Conservation (phyloP, 768 basidiomycete genomes). For the Calocybe indica region DNA sequence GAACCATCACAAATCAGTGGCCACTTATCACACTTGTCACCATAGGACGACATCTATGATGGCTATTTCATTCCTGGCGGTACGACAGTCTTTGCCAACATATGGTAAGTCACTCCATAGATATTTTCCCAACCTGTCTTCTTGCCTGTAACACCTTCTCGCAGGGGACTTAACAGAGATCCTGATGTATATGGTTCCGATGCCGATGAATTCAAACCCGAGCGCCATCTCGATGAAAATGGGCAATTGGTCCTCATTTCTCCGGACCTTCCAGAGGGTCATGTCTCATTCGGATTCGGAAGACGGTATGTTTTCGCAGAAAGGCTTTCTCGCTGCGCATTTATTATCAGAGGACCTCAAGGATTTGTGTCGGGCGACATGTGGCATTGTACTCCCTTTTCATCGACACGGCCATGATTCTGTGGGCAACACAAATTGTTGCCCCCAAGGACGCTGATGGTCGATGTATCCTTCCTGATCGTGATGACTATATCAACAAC, state of each 20-base stretch:
- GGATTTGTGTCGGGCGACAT: constrained; percentile 2
- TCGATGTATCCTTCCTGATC: not conserved
- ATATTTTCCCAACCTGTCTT: not conserved
- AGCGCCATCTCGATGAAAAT: not conserved
- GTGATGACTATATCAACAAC: too few relatives aligned
- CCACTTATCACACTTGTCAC: too few relatives aligned
- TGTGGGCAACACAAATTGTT: constrained; percentile 1
- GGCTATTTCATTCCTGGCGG: constrained; percentile 29
- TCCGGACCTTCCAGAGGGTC: not conserved
- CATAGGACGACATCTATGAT: constrained; percentile 22
- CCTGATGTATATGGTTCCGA: not conserved
- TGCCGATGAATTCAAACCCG: constrained; percentile 3
- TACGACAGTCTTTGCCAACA: constrained; percentile 21
- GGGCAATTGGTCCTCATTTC: not conserved
- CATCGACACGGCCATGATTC: not conserved
- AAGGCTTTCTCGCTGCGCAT: not conserved
- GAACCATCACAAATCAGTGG: not conserved
- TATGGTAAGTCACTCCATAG: constrained; percentile 16
- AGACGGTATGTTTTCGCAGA: not conserved
- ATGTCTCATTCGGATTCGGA: not conserved
- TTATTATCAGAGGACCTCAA: not conserved
- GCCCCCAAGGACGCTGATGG: not conserved
- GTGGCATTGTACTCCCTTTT: constrained; percentile 1
- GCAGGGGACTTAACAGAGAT: constrained; percentile 2
- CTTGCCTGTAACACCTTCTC: not conserved